Conservation (phyloP, 768 basidiomycete genomes). For the Tubosaeta sp. region DNA sequence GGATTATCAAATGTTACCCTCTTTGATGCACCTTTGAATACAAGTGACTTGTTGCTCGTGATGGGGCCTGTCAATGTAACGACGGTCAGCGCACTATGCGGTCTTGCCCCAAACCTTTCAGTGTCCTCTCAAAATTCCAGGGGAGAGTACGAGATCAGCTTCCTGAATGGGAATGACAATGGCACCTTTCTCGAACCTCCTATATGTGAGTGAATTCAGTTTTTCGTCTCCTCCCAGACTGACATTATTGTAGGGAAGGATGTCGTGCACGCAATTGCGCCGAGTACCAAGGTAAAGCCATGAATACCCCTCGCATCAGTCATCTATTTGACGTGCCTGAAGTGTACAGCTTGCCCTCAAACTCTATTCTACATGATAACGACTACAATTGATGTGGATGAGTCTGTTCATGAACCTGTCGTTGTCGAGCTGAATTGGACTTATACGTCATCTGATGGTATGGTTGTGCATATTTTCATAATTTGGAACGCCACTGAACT, state of each 20-base stretch:
- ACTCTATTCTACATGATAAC: not conserved
- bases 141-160: not conserved
- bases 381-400: not conserved
- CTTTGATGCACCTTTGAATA: not conserved
- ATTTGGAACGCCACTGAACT: not conserved
- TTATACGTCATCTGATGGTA: not conserved
- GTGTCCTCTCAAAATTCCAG: not conserved
- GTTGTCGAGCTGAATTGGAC: not conserved
- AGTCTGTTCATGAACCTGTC: not conserved
- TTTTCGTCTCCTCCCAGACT: too few relatives aligned
- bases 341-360: not conserved
- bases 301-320: too few relatives aligned
- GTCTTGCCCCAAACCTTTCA: not conserved
- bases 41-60: too few relatives aligned
- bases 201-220: not conserved
- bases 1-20: not conserved
- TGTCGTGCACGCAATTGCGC: not conserved
- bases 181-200: not conserved
- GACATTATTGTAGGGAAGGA: not conserved
- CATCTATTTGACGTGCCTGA: too few relatives aligned
- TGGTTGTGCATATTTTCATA: not conserved
- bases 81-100: not conserved
- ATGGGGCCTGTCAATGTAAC: too few relatives aligned
- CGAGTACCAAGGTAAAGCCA: not conserved
- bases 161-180: not conserved